phyloP scores from a whole-genome alignment of 108 stramenopile genomes.

The Conticribra weissflogii region DNA sequence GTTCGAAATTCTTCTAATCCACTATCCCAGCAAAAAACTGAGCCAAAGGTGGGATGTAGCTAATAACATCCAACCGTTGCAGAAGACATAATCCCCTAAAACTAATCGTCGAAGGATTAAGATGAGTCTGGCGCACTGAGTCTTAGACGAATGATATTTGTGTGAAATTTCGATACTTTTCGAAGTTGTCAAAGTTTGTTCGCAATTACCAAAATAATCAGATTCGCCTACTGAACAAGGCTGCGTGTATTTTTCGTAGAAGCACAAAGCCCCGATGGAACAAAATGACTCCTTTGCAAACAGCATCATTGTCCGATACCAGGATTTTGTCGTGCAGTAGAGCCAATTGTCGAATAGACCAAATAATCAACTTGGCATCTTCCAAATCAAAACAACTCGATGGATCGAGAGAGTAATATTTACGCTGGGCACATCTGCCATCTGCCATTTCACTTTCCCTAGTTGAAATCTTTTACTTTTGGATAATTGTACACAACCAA shows the following conservation, averaged over 20 bases:
- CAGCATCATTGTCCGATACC: not conserved
- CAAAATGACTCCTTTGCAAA: slow-evolving; percentile 8
- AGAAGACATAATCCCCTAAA: slow-evolving; percentile 67
- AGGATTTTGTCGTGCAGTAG: slow-evolving; percentile 5
- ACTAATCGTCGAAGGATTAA: slow-evolving; percentile 70
- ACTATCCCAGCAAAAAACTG: slow-evolving; percentile 42
- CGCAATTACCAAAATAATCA: too few species aligned
- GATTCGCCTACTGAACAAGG: slow-evolving; percentile 76
- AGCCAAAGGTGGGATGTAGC: slow-evolving; percentile 60
- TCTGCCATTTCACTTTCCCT: slow-evolving; percentile 3
- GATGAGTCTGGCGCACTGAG: slow-evolving; percentile 57
- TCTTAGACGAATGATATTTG: too few species aligned
- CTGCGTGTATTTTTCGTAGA: slow-evolving; percentile 55
- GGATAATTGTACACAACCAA: slow-evolving; percentile 70
- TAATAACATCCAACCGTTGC: slow-evolving; percentile 62
- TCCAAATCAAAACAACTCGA: slow-evolving; percentile 66
- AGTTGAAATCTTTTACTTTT: too few species aligned
- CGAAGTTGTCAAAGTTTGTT: too few species aligned
- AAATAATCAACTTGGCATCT: slow-evolving; percentile 47
- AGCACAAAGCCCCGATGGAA: slow-evolving; percentile 44
- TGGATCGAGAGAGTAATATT: slow-evolving; percentile 54
- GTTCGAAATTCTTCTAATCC: not conserved
- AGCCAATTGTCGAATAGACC: slow-evolving; percentile 56
- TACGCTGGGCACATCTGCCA: slow-evolving; percentile 41
- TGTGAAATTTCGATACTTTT: too few species aligned